Evolutionary conservation across 257 asterid genomes (phyloP).

Genomic region (Solanum sitiens): DNA sequence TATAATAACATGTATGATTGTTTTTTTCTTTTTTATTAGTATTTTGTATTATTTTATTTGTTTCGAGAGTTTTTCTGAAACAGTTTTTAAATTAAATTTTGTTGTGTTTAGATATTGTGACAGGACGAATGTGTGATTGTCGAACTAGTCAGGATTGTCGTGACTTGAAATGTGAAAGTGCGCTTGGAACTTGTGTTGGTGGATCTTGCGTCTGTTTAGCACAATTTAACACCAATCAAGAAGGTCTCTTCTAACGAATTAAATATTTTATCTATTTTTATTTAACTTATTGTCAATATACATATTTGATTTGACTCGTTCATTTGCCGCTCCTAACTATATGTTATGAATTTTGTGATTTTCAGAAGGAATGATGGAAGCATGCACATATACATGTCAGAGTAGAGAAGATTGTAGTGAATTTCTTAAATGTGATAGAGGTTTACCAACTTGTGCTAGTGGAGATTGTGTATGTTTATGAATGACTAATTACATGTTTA

Average conservation of each 20-base stretch:
- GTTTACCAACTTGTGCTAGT: not conserved
- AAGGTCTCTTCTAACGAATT: not conserved
- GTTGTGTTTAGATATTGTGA: not conserved
- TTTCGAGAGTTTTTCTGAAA: too few species aligned
- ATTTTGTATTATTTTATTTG: too few species aligned
- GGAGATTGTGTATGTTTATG: not conserved
- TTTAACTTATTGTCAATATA: too few species aligned
- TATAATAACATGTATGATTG: not conserved
- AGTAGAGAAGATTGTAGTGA: not conserved
- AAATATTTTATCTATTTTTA: not conserved
- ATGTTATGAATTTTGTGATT: not conserved
- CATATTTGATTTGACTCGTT: not conserved
- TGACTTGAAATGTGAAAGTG: not conserved
- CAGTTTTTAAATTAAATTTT: not conserved
- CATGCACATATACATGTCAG: not conserved
- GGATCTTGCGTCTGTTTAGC: not conserved
- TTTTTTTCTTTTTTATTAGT: accelerated
- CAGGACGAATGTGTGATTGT: not conserved
- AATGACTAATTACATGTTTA: not conserved
- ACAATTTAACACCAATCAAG: not conserved
- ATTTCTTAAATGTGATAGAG: not conserved
- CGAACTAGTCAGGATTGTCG: not conserved
- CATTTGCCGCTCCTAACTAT: not conserved
- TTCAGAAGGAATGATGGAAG: not conserved
- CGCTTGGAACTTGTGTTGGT: not conserved